Conservation (phyloP, 768 basidiomycete genomes). For the Psilocybe cyanescens region DNA sequence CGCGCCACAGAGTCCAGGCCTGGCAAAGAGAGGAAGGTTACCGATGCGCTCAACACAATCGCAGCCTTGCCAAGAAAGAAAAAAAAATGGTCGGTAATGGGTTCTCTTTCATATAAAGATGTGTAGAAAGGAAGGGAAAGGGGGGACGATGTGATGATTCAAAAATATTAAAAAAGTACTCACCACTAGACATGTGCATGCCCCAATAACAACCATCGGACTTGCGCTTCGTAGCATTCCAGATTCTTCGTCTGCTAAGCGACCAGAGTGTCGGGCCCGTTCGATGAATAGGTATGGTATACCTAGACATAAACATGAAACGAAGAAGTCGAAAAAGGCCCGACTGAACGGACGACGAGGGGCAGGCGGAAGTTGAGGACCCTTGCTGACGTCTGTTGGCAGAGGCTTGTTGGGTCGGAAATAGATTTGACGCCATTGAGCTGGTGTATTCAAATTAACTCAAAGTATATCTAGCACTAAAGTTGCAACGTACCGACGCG, state of each 20-base stretch:
- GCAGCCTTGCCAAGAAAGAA: slow-evolving; percentile 60
- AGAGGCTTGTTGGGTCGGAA: slow-evolving; percentile 73
- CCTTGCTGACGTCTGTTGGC: slow-evolving; percentile 50
- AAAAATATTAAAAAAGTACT: slow-evolving; percentile 27
- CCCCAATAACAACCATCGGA: slow-evolving; percentile 67
- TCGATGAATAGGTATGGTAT: slow-evolving; percentile 79
- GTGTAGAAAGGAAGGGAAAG: neutral
- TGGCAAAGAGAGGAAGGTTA: slow-evolving; percentile 81
- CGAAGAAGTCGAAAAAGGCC: slow-evolving; percentile 56
- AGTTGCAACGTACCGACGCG: slow-evolving; percentile 57
- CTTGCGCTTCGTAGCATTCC: slow-evolving; percentile 47
- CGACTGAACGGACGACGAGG: slow-evolving; percentile 48
- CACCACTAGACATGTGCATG: slow-evolving; percentile 67
- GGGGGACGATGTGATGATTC: neutral
- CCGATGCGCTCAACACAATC: slow-evolving; percentile 78
- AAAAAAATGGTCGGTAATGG: slow-evolving; percentile 17
- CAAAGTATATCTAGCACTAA: neutral
- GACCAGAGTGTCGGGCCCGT: slow-evolving; percentile 42
- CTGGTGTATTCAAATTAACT: slow-evolving; percentile 21
- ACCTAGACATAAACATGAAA: slow-evolving; percentile 72
- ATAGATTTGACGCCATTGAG: slow-evolving; percentile 71
- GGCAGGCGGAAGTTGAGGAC: slow-evolving; percentile 26
- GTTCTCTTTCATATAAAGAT: slow-evolving; percentile 1
- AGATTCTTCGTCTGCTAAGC: slow-evolving; percentile 64
- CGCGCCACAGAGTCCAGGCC: slow-evolving; percentile 68